phyloP scores from a whole-genome alignment of 805 yeast species.

The Starmerella vaccinii region DNA sequence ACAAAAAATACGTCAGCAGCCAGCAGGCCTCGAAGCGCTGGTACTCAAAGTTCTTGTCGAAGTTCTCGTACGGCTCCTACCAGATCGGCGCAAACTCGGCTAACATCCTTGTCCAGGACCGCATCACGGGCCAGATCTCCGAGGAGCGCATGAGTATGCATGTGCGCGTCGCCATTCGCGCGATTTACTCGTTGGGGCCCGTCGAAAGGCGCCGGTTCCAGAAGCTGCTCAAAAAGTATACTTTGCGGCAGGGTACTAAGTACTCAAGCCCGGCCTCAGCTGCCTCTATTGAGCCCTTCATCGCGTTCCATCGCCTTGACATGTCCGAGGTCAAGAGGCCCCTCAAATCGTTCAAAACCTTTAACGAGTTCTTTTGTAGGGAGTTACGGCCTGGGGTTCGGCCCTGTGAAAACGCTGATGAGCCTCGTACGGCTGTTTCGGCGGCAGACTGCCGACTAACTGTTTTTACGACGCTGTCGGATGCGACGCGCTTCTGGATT shows the following conservation, averaged over 20 bases:
- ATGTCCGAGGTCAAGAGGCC: slow-evolving; percentile 55
- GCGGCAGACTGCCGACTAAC: slow-evolving; percentile 86
- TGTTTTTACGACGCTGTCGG: slow-evolving; percentile 47
- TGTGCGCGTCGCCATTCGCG: slow-evolving; percentile 76
- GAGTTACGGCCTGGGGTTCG: slow-evolving; percentile 62
- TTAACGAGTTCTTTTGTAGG: slow-evolving; percentile 85
- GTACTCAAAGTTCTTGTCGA: slow-evolving; percentile 74
- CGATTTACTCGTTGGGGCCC: slow-evolving; percentile 74
- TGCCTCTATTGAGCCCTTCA: slow-evolving; percentile 60
- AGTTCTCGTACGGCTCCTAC: slow-evolving; percentile 79
- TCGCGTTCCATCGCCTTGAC: slow-evolving; percentile 73
- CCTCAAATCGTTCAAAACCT: slow-evolving; percentile 47
- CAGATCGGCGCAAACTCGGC: slow-evolving; percentile 84
- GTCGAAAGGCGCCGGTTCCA: slow-evolving; percentile 75
- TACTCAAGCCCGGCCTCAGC: slow-evolving; percentile 65
- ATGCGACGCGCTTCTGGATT: slow-evolving; percentile 76
- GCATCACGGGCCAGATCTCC: slow-evolving; percentile 75
- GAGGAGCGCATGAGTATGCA: slow-evolving; percentile 90
- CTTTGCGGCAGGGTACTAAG: slow-evolving; percentile 72
- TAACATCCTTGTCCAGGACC: slow-evolving; percentile 85
- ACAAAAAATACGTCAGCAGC: slow-evolving; percentile 64
- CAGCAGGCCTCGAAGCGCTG: slow-evolving; percentile 77
- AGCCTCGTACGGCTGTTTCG: slow-evolving; percentile 47
- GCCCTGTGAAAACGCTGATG: slow-evolving; percentile 48
- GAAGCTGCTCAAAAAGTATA: slow-evolving; percentile 53